These are phyloP conservation scores for Scleroderma citrinum DNA, from an alignment of 768 basidiomycete genomes.

Conservation along the genomic window DNA sequence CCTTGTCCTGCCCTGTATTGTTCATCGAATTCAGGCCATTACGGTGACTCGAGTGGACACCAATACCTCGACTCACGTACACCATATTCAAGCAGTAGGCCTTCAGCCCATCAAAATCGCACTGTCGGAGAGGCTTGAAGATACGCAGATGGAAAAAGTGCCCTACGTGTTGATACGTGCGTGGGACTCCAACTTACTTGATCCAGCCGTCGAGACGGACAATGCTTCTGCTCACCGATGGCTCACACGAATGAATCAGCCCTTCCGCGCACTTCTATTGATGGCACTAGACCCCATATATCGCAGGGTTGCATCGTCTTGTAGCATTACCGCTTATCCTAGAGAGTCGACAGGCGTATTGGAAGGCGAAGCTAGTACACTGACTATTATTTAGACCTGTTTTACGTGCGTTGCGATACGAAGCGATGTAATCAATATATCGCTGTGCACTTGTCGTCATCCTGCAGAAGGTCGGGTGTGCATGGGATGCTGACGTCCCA, in stretches of 20 bases:
- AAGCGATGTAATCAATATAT: too few relatives aligned
- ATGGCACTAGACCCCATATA: neutral
- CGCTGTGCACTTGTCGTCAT: too few relatives aligned
- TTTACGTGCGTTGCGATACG: too few relatives aligned
- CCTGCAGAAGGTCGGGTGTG: too few relatives aligned
- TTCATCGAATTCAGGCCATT: neutral
- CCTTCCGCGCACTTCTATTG: conserved; percentile 1
- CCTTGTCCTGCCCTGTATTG: neutral
- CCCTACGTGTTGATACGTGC: neutral
- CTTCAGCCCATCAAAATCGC: neutral
- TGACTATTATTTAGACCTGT: too few relatives aligned
- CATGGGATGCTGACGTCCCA: too few relatives aligned
- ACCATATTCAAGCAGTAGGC: neutral
- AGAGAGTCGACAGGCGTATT: neutral
- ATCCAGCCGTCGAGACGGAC: neutral
- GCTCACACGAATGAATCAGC: neutral
- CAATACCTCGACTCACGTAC: neutral
- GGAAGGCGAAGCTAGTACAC: too few relatives aligned
- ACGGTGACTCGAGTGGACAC: neutral
- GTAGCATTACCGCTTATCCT: neutral
- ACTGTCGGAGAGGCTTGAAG: neutral
- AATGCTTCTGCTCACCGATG: neutral
- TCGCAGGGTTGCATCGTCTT: neutral
- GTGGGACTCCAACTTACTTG: neutral
- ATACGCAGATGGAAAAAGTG: neutral